Evolutionary conservation across 805 yeast species (phyloP), one percentile per base, ranked within the genome.

Genomic region (Hanseniaspora guilliermondii): DNA sequence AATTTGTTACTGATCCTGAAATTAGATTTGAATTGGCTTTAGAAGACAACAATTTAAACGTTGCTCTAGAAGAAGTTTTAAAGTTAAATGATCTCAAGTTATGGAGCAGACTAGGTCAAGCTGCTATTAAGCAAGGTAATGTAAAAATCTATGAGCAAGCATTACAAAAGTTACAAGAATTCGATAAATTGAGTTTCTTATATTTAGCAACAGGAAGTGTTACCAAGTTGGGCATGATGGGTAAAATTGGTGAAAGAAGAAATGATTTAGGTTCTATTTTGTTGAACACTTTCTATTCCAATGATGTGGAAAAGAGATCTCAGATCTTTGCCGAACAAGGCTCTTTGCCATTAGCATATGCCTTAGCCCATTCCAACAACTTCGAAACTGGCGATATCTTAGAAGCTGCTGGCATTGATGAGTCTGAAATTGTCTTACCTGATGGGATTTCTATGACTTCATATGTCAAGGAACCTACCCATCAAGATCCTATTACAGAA

Each of bases 1-100:
- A 91, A 69, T 94, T 93, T 65, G 98, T 93, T 53, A 85, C 88
- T 70, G 98, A 93, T 67, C 84, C 97, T 6, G 96, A 89, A 68
- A 87, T 97, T 41, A 80, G 96, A 69, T 91, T 93, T 64, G 98
- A 93, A 62, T 76, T 93, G 62, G 97, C 98, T 24, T 75, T 93
- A 58, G 97, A 93, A 71, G 86, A 95, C 65, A 91, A 95, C 61
- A 86, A 91, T 67, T 75, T 93, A 60, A 76, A 75, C 14, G 85
- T 85, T 59, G 99, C 97, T n/a, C 72, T 85, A 47, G 82, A 76
- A 54, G 96, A 91, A 73, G 97, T 97, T 44, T 79, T 79, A 61
- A 78, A 78, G 59, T 75, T 93, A 62, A 80, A 87, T 64, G 76
- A 76, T 58, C 70, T 78, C 16, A 71, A 72, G 30, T 78, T 81